Evolutionary conservation across 768 basidiomycete genomes (phyloP), one percentile per base, ranked within the genome.

Genomic region (Rhodotorula sphaerocarpa): DNA sequence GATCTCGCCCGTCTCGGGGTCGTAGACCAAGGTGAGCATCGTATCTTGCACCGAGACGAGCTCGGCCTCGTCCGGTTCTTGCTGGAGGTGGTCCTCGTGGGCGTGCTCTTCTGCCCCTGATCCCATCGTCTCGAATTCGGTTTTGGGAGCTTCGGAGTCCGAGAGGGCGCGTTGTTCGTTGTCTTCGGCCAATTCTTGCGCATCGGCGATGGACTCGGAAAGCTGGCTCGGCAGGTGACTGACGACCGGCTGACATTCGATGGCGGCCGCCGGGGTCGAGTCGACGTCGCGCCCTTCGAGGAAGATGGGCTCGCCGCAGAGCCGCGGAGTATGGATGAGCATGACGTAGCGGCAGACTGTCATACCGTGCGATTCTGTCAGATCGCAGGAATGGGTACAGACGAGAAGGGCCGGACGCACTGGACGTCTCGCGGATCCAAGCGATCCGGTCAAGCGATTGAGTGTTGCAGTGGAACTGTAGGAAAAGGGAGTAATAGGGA

Each of bases 271-370:
- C 16, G 84, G 79, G 69, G 88, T 86, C 55, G 83, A 82, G 52
- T 79, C 80, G 43, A 80, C 77, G 67, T 87, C 84, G 50, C 80
- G 80, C 36, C 79, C 82, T 59, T 87, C 86, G 75, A 82, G 86
- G 79, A 99, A 97, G 16, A 91, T 88, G 23, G 91, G 91, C 70
- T 93, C 86, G 62, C 85, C 83, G 73, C 95, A 97, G 25, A 99
- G 80, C 58, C 90, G 86, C 39, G 95, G 92, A 0, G 93, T 95
- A 74, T 96, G 87, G 61, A 97, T 84, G 67, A 96, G 86, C 54
- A 97, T 80, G 48, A 95, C 84, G 74, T 99, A 97, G 66, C 87
- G 84, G 76, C 95, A 99, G 90, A 92, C 88, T 92, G 52, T 0
- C 15, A 28, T 6, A 41, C 47, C 14, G 28, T 55, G 33, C 15